Conservation (phyloP, 768 basidiomycete genomes). For the Amanita brunnescens region DNA sequence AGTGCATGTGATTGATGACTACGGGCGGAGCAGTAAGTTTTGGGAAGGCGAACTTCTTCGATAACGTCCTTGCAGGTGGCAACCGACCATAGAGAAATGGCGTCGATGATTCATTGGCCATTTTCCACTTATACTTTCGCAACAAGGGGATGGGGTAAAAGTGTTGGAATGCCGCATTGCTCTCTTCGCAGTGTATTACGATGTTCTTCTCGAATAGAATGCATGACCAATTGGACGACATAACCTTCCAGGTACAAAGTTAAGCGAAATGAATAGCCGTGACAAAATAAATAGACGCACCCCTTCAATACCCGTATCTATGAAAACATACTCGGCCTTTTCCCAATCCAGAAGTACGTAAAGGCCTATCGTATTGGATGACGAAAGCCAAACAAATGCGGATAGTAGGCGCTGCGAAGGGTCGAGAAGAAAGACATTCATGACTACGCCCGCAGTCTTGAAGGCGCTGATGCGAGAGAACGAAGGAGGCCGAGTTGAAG, state of each 20-base stretch:
- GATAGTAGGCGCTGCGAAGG: constrained; percentile 50
- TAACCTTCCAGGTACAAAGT: constrained; percentile 29
- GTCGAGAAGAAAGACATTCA: constrained; percentile 72
- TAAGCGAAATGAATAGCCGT: constrained; percentile 4
- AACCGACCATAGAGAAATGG: constrained; percentile 34
- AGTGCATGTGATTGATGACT: not conserved
- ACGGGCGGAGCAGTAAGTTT: constrained; percentile 1
- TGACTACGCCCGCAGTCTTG: constrained; percentile 57
- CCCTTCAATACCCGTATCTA: constrained; percentile 67
- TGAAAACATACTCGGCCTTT: constrained; percentile 55
- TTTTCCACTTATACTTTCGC: constrained; percentile 20
- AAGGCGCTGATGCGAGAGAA: constrained; percentile 59
- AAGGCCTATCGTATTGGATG: constrained; percentile 45
- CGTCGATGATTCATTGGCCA: constrained; percentile 21
- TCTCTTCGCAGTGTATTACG: constrained; percentile 69
- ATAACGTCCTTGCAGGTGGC: constrained; percentile 35
- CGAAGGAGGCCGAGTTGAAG: constrained; percentile 27
- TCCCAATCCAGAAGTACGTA: constrained; percentile 63
- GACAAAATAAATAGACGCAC: constrained; percentile 32
- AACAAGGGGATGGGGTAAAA: constrained; percentile 53
- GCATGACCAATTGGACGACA: constrained; percentile 72
- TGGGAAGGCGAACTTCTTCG: constrained; percentile 48
- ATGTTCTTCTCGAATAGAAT: constrained; percentile 57
- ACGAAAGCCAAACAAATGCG: constrained; percentile 62
- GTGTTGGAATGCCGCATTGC: constrained; percentile 54